Base-by-base conservation (phyloP, 192 early-diverging fungal species). In the Phycomyces blakesleeanus region DNA sequence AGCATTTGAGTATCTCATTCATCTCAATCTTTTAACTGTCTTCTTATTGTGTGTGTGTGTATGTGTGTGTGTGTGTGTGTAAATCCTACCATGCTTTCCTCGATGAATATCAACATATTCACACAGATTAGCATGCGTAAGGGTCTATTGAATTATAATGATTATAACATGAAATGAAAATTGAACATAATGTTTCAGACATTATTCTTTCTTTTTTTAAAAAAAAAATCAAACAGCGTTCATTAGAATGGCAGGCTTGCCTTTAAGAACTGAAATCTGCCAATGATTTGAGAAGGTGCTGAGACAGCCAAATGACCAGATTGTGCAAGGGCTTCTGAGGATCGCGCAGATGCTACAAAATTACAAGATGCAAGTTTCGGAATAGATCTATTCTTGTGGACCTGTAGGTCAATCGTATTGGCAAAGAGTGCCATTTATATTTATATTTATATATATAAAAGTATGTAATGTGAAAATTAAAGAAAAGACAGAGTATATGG, bases 71-170 rank as follows among this genome's bases (percentile, higher is more conserved):
- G n/a, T n/a, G n/a, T n/a, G n/a, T n/a, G n/a, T n/a, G n/a, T n/a
- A n/a, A n/a, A n/a, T 51, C 59, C 40, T 74, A 82, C 84, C 83
- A 61, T 83, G 73, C 53, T 85, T 83, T 54, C 84, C 85, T 60
- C 83, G 83, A 26, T 80, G 64, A 57, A 84, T 81, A 55, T 87
- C 85, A 44, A 85, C 63, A 67, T 87, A 86, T 58, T 79, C 77
- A 64, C 85, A 85, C n/a, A 87, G 44, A 42, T 78, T 78, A n/a
- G 84, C 81, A 61, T 85, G 80, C 26, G 44, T 64, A 12, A 87
- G 66, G 21, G 77, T 77, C 85, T 84, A 72, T 18, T 38, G 44
- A 12, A 12, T 7, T 14, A 3, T 12, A 47, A 47, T 47, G 4
- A 47, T 3, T 47, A n/a, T 47, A n/a, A n/a, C n/a, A n/a, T n/a